These are phyloP conservation scores for Ulota crispa DNA, from an alignment of 225 moss, liverwort and hornwort genomes.

Conservation along the genomic window DNA sequence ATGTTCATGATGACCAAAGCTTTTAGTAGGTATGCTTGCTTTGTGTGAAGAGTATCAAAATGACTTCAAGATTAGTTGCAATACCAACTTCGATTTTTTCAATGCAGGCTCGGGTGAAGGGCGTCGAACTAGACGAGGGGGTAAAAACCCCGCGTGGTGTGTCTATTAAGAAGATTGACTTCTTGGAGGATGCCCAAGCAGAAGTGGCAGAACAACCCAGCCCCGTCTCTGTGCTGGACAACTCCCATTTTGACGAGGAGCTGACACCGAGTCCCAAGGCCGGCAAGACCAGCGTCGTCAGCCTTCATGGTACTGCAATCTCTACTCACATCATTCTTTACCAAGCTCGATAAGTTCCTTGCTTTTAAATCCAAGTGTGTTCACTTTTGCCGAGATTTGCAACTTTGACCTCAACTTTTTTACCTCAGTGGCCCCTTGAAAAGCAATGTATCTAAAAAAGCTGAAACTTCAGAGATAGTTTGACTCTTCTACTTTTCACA, in stretches of 20 bases:
- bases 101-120: conserved; percentile 36
- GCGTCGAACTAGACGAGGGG: conserved; percentile 44
- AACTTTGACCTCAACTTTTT: too few relatives aligned
- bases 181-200: conserved; percentile 42
- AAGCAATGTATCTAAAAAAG: too few relatives aligned
- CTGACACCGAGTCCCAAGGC: conserved; percentile 59
- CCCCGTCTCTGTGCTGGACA: conserved; percentile 66
- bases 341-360: not conserved
- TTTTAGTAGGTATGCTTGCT: not conserved
- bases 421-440: too few relatives aligned
- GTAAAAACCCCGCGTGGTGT: conserved; percentile 63
- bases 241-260: conserved; percentile 61
- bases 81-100: not conserved
- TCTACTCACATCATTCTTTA: not conserved
- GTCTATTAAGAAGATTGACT: conserved; percentile 53
- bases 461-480: too few relatives aligned
- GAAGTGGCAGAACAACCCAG: conserved; percentile 62
- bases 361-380: not conserved
- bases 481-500: too few relatives aligned
- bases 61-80: too few relatives aligned
- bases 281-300: conserved; percentile 37
- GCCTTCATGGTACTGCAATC: conserved; percentile 42
- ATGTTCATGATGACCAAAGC: not conserved
- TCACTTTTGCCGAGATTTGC: not conserved
- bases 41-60: not conserved